A percentile compares a stretch with the other conserved stretches of the same genome.
Conservation (phyloP, 139 green algal genomes). For the Gonium pectorale region DNA sequence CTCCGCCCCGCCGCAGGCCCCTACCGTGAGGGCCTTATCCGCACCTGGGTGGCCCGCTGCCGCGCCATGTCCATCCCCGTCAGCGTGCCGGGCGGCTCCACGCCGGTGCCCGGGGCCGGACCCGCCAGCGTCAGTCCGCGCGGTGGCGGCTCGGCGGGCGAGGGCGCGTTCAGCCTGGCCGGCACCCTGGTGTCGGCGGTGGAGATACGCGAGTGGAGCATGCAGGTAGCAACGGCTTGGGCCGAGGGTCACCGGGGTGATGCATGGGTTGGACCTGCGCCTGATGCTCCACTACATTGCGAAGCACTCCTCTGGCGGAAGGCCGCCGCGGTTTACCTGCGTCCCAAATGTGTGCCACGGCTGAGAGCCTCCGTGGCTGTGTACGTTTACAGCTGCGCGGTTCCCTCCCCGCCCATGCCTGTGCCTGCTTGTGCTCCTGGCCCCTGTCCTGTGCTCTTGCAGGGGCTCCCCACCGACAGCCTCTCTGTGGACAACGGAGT, state of each 20-base stretch:
- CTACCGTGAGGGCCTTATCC: constrained; percentile 61
- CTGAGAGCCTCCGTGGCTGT: too few relatives aligned
- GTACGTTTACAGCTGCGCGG: too few relatives aligned
- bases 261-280: too few relatives aligned
- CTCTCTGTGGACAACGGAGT: constrained; percentile 84
- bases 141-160: neutral
- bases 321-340: too few relatives aligned
- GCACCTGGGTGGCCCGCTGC: constrained; percentile 60
- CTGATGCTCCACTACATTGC: too few relatives aligned
- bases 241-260: neutral
- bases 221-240: constrained; percentile 36
- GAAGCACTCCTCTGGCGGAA: too few relatives aligned
- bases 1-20: too few relatives aligned
- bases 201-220: constrained; percentile 73
- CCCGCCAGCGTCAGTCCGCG: too few relatives aligned
- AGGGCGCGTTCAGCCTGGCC: constrained; percentile 50
- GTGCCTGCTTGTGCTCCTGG: too few relatives aligned
- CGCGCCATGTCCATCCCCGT: constrained; percentile 63
- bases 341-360: too few relatives aligned
- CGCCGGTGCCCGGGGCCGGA: neutral
- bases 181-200: constrained; percentile 69
- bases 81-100: neutral
- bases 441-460: too few relatives aligned
- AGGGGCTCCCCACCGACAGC: constrained; percentile 79
- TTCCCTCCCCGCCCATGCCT: too few relatives aligned